A percentile compares a stretch with the other conserved stretches of the same genome.
Conservation (phyloP, 306 rosid species). For the Ammopiptanthus mongolicus region DNA sequence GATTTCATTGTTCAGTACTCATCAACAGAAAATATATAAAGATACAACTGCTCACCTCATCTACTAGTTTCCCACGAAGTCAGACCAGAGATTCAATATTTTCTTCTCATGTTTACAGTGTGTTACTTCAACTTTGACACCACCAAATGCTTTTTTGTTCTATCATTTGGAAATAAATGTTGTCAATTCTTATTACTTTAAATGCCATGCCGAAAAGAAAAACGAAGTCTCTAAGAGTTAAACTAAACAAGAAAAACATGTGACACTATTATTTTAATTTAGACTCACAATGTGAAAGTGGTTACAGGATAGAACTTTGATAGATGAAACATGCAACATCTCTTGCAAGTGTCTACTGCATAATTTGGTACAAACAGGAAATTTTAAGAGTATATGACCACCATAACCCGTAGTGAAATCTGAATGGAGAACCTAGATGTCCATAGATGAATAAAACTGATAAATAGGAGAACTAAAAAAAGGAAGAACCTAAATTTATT, state of each 20-base stretch:
- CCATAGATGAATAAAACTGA: neutral
- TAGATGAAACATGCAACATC: constrained; percentile 70
- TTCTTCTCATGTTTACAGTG: constrained; percentile 76
- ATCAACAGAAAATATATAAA: neutral
- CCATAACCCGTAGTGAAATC: neutral
- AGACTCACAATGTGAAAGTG: too few relatives aligned
- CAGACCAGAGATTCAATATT: constrained; percentile 66
- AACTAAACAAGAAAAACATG: neutral
- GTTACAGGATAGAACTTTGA: too few relatives aligned
- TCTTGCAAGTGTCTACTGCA: constrained; percentile 83
- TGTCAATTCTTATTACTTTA: neutral
- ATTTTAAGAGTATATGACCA: constrained; percentile 2
- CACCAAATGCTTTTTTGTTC: constrained; percentile 71
- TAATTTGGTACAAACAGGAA: constrained; percentile 26
- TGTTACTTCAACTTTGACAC: constrained; percentile 74
- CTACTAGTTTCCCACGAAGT: constrained; percentile 66
- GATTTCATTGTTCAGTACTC: neutral
- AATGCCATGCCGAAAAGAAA: neutral
- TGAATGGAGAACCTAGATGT: neutral
- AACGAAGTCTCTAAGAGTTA: neutral
- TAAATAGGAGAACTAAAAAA: too few relatives aligned
- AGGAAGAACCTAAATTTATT: too few relatives aligned
- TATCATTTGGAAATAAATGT: neutral
- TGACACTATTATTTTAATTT: too few relatives aligned
- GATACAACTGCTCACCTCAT: constrained; percentile 38